Conservation (phyloP, 495 filamentous ascomycete genomes). For the Amphirosellinia nigrospora region DNA sequence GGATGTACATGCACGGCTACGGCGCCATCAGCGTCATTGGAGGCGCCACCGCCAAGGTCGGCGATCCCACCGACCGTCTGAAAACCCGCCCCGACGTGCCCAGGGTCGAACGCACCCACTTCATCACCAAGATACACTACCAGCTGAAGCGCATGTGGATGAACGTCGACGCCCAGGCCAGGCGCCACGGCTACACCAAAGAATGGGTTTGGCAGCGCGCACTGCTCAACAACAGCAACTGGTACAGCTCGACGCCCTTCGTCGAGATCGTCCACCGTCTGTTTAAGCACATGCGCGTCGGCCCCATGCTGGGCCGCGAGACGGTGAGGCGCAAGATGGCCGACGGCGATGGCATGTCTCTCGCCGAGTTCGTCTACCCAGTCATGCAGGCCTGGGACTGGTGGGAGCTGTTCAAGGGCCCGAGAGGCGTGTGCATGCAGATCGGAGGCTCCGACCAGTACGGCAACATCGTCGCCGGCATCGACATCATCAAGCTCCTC, state of each 20-base stretch:
- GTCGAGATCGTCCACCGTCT: slow-evolving; percentile 75
- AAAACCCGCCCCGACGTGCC: slow-evolving; percentile 67
- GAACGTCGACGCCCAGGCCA: slow-evolving; percentile 68
- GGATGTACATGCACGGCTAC: slow-evolving; percentile 88
- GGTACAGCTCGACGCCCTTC: slow-evolving; percentile 74
- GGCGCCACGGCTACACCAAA: slow-evolving; percentile 64
- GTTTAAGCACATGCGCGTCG: slow-evolving; percentile 74
- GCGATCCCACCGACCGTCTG: slow-evolving; percentile 83
- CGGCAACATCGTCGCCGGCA: slow-evolving; percentile 92
- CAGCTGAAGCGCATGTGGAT: slow-evolving; percentile 81
- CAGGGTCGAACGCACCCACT: slow-evolving; percentile 63
- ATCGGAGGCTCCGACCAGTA: slow-evolving; percentile 96
- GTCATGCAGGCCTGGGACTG: slow-evolving; percentile 97
- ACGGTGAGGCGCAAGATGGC: slow-evolving; percentile 85
- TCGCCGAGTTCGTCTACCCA: slow-evolving; percentile 92
- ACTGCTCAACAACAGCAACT: slow-evolving; percentile 77
- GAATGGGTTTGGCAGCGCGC: slow-evolving; percentile 66
- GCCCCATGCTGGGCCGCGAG: slow-evolving; percentile 86
- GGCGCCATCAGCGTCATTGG: slow-evolving; percentile 78
- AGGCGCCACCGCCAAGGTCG: slow-evolving; percentile 82
- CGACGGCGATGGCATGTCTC: slow-evolving; percentile 87
- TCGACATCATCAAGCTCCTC: slow-evolving; percentile 79
- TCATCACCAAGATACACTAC: slow-evolving; percentile 76
- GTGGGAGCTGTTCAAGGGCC: slow-evolving; percentile 72
- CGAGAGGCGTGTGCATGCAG: slow-evolving; percentile 73